A percentile compares a stretch with the other conserved stretches of the same genome.
Conservation (phyloP, 352 stramenopile species). For the Pythium aristosporum region DNA sequence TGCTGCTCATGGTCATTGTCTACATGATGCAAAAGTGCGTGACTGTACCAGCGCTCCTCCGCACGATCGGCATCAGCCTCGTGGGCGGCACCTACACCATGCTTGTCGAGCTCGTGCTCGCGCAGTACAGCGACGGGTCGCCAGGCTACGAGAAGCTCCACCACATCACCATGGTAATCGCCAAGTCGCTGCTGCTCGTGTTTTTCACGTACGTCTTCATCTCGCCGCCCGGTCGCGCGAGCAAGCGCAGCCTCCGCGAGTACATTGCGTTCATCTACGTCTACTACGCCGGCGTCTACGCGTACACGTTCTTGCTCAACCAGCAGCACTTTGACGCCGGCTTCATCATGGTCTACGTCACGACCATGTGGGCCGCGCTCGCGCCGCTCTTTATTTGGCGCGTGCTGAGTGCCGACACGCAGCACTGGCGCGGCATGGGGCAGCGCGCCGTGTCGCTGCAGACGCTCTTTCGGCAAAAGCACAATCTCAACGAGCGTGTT, state of each 20-base stretch:
- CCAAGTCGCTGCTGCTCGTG: slow-evolving; percentile 10
- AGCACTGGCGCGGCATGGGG: slow-evolving; percentile 43
- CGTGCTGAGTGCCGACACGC: slow-evolving; percentile 34
- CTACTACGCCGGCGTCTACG: slow-evolving; percentile 19
- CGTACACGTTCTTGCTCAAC: slow-evolving; percentile 21
- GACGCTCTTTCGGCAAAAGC: slow-evolving; percentile 34
- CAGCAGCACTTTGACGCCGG: slow-evolving; percentile 2
- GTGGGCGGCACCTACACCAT: slow-evolving; percentile 40
- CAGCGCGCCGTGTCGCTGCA: slow-evolving; percentile 57
- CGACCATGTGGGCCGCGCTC: slow-evolving; percentile 27
- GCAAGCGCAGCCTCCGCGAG: slow-evolving; percentile 9
- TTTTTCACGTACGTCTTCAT: slow-evolving; percentile 26
- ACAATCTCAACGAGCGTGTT: slow-evolving; percentile 26
- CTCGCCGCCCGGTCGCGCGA: slow-evolving; percentile 15
- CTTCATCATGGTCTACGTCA: slow-evolving; percentile 21
- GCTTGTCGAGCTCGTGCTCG: slow-evolving; percentile 19
- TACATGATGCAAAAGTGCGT: slow-evolving; percentile 65
- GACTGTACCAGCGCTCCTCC: slow-evolving; percentile 41
- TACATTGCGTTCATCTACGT: slow-evolving; percentile 20
- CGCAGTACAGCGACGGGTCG: slow-evolving; percentile 22
- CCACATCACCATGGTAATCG: slow-evolving; percentile 9
- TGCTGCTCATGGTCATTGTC: slow-evolving; percentile 45
- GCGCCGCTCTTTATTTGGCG: slow-evolving; percentile 47
- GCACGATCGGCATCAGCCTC: slow-evolving; percentile 39
- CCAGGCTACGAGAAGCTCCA: neutral